Conservation (phyloP, 371 early-diverging fungal species). For the Actinomortierella ambigua region DNA sequence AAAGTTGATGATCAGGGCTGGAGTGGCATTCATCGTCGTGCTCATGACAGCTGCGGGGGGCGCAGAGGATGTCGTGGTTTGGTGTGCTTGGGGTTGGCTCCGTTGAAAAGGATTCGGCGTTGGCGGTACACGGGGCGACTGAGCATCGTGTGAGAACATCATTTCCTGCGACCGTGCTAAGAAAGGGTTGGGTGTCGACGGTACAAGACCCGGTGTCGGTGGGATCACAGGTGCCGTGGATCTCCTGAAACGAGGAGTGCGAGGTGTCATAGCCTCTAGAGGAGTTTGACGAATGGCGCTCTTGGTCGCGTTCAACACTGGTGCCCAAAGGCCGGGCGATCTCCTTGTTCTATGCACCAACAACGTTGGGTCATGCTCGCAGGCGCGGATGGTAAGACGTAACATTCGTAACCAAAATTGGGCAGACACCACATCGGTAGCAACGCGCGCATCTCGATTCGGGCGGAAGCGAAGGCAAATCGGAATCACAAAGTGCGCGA, state of each 20-base stretch:
- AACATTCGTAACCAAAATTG: conserved; percentile 41
- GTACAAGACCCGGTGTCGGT: too few relatives aligned
- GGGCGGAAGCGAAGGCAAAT: conserved; percentile 55
- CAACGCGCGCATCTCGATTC: conserved; percentile 29
- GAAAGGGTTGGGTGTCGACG: too few relatives aligned
- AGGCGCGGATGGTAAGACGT: conserved; percentile 47
- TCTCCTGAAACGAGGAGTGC: too few relatives aligned
- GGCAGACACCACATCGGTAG: conserved; percentile 39
- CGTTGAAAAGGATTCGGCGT: too few relatives aligned
- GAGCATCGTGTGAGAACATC: too few relatives aligned
- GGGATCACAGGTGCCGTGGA: too few relatives aligned
- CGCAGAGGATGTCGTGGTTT: background rate
- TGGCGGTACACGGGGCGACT: too few relatives aligned
- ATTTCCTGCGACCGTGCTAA: too few relatives aligned
- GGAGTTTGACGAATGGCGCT: conserved; percentile 14
- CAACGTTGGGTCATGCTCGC: conserved; percentile 46
- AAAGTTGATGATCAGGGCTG: conserved; percentile 50
- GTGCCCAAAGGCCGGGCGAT: conserved; percentile 51
- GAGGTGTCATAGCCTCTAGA: too few relatives aligned
- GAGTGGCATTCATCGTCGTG: conserved; percentile 29
- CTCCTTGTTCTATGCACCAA: conserved; percentile 50
- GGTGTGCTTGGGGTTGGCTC: too few relatives aligned
- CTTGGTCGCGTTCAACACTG: conserved; percentile 48
- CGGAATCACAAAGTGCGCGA: conserved; percentile 58
- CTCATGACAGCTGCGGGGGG: background rate